A percentile compares a stretch with the other conserved stretches of the same genome.
Evolutionary conservation across 1,284 basidiomycete species (phyloP).

Genomic region (Pseudozyma pruni): DNA sequence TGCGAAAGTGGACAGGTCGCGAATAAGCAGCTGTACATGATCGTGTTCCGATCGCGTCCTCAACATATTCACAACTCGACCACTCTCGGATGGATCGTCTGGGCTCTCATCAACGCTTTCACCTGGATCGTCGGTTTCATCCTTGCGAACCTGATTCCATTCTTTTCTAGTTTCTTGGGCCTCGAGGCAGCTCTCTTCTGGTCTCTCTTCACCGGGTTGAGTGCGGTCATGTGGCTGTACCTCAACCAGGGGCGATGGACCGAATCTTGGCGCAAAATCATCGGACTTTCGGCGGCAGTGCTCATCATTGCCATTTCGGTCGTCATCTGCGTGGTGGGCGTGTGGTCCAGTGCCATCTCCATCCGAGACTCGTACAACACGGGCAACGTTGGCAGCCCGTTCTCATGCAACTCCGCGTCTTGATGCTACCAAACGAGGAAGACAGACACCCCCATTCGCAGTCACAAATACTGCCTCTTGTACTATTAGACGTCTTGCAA

Average conservation of each 20-base stretch:
- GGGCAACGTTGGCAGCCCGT: constrained; percentile 65
- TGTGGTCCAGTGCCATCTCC: constrained; percentile 65
- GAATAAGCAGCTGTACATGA: constrained; percentile 55
- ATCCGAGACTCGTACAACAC: constrained; percentile 65
- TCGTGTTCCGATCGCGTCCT: constrained; percentile 51
- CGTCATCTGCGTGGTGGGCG: constrained; percentile 67
- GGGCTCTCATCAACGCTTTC: constrained; percentile 54
- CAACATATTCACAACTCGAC: constrained; percentile 48
- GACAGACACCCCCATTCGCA: background rate
- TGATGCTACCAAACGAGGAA: too few relatives aligned
- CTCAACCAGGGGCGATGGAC: constrained; percentile 53
- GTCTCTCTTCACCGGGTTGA: constrained; percentile 52
- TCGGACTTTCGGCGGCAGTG: constrained; percentile 46
- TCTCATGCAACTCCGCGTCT: constrained; percentile 61
- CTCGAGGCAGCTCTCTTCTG: constrained; percentile 58
- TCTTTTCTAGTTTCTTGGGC: constrained; percentile 54
- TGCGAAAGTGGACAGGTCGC: constrained; percentile 58
- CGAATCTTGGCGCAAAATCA: constrained; percentile 35
- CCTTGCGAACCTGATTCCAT: constrained; percentile 57
- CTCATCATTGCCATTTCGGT: constrained; percentile 62
- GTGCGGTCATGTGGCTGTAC: constrained; percentile 53
- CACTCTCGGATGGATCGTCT: constrained; percentile 46
- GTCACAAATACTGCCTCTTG: too few relatives aligned
- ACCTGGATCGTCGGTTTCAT: constrained; percentile 58
- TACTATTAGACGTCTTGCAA: too few relatives aligned